Base-by-base conservation (phyloP, 139 green algal species). In the Micractinium sp. region DNA sequence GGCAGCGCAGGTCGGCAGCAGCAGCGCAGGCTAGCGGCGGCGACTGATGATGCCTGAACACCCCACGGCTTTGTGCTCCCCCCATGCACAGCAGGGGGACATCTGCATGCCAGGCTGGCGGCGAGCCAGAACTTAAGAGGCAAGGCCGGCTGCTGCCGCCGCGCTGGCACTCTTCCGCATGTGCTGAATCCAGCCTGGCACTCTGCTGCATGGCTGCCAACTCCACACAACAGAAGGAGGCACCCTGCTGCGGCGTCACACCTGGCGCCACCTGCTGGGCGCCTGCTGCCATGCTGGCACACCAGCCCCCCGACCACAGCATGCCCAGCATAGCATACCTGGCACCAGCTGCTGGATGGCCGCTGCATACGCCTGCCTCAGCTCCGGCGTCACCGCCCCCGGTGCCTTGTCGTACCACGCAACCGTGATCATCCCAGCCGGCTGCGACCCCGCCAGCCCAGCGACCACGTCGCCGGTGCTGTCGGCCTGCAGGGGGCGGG, bases 371-470 rank as follows among this genome's bases (percentile, higher is more conserved):
- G 83, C 67, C 2, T 41, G 20, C 33, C 67, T 19, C 16, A 36
- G 56, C 60, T 53, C 16, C 18, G 67, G 67, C 38, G 67, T 87
- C 38, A 63, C 83, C 38, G 79, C 33, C 38, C 23, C 36, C 19
- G 47, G 41, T 0, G 39, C 1, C 29, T 56, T 41, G 81, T 86
- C 81, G 3, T 86, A 75, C 56, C 60, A 86, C 19, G 60, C 81
- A 66, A 74, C 56, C 5, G n/a, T 86, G 81, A 86, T 86, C 81
- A 86, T 86, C 4, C 81, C 81, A 2, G 25, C 60, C 0, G 81
- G 81, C 27, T 56, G 56, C n/a, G 31, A 56, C 56, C 60, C 81
- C 12, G 56, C 13, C n/a, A 86, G 56, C 3, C 29, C 36, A 25
- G 81, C 15, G 14, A 86, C 53, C 14, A 38, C 36, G 22, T 75